Evolutionary conservation across 2,329 filamentous ascomycete genomes (phyloP).

Genomic region (Dendrostoma leiphaemia): DNA sequence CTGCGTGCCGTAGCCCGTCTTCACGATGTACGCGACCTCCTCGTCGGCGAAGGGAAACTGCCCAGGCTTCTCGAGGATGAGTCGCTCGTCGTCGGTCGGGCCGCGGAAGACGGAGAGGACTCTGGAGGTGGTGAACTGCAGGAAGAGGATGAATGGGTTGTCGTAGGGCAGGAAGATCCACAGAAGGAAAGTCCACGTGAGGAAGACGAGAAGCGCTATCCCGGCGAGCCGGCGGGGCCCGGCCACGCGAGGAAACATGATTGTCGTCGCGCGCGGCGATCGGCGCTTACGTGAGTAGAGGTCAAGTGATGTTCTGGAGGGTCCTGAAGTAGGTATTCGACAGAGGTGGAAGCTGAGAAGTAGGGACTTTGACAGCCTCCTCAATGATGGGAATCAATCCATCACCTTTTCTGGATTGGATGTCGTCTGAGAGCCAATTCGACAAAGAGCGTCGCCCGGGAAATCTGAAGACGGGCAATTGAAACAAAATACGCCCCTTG

Average conservation of each 20-base stretch:
- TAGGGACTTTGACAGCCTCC: background rate
- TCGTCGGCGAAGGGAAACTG: conserved; percentile 42
- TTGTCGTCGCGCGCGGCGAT: background rate
- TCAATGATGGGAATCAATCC: background rate
- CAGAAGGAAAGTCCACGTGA: conserved; percentile 20
- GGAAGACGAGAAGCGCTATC: conserved; percentile 7
- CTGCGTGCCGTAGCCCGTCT: conserved; percentile 55
- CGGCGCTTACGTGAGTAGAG: background rate
- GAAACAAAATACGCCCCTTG: too few species aligned
- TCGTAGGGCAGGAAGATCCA: conserved; percentile 29
- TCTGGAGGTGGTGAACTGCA: conserved; percentile 25
- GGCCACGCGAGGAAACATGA: conserved; percentile 18
- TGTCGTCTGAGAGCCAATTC: too few species aligned
- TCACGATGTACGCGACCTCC: conserved; percentile 52
- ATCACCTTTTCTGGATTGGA: too few species aligned
- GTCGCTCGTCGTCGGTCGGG: conserved; percentile 35
- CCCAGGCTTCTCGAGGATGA: conserved; percentile 37
- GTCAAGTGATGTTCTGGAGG: background rate
- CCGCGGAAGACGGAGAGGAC: conserved; percentile 28
- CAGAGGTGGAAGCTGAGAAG: background rate
- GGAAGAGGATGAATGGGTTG: conserved; percentile 24
- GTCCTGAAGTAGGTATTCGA: background rate
- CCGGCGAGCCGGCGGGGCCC: conserved; percentile 15
- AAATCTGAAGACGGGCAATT: too few species aligned
- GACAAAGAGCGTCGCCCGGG: too few species aligned